A percentile compares a stretch with the other conserved stretches of the same genome.
phyloP scores from a whole-genome alignment of 352 stramenopile genomes.

The Blastocystis sp. region DNA sequence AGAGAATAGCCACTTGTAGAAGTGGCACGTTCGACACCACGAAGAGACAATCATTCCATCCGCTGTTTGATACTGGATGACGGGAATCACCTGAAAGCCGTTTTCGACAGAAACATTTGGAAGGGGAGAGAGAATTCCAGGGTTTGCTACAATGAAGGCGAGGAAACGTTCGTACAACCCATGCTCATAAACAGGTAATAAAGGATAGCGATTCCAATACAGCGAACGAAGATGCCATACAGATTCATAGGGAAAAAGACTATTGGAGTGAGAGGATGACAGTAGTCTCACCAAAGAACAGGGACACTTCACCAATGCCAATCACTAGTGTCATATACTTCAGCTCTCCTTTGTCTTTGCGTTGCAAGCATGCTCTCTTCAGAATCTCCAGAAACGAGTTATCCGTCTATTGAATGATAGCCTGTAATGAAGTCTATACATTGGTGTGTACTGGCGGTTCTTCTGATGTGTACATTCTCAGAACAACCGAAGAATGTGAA shows the following conservation, averaged over 20 bases:
- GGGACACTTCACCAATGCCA: neutral
- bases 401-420: neutral
- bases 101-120: constrained; percentile 7
- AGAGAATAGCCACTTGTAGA: constrained; percentile 4
- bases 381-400: neutral
- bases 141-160: constrained; percentile 8
- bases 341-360: neutral
- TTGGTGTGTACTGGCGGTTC: neutral
- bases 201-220: neutral
- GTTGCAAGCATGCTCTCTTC: neutral
- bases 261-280: neutral
- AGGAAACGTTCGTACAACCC: neutral
- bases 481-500: neutral
- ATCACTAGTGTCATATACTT: constrained; percentile 9
- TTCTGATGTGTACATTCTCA: neutral
- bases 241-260: constrained; percentile 15
- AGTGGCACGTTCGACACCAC: constrained; percentile 53
- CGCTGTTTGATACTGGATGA: constrained; percentile 24
- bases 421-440: neutral
- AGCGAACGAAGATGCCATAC: neutral
- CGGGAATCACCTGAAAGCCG: constrained; percentile 13
- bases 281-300: neutral
- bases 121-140: constrained; percentile 15
- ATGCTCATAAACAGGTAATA: constrained; percentile 17
- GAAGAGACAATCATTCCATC: constrained; percentile 2